Base-by-base conservation (phyloP, 164 flowering plant species). In the Magnolia sinica region DNA sequence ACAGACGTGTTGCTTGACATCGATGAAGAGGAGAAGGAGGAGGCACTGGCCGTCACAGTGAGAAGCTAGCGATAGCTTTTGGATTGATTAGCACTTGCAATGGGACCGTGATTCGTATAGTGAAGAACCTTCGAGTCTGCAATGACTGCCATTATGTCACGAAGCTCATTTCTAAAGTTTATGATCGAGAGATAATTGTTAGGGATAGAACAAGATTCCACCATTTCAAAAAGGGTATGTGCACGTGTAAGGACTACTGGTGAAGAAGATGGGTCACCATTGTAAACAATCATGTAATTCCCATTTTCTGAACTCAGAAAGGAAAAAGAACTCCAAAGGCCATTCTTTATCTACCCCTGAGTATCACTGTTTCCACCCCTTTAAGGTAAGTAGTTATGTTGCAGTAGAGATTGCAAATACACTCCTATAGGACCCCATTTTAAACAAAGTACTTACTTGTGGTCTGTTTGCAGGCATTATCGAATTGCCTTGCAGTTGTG, bases 141-240 rank as follows among this genome's bases (percentile, higher is more conserved):
- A 74, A 45, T 14, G 88, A 86, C 45, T 86, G 88, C 63, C 88
- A 86, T 72, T 78, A 81, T 68, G 86, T 84, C 3, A 80, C 73
- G 11, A 86, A 84, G 72, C 52, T 86, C 69, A 86, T 86, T 19
- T 84, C 88, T 7, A 79, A 24, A 76, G 73, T 86, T 67, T 81
- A 79, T n/a, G 51, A 68, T 11, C 78, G 88, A 50, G 88, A 84
- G 71, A 81, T 86, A 23, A 49, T 84, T 9, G 80, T 84, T 71
- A 71, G 88, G 19, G 88, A 86, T 66, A 77, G 88, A n/a, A 84
- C 79, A 70, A 85, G 88, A 9, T 86, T 84, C 81, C 88, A 86
- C 68, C 72, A 74, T 55, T 84, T 86, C 78, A 81, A 24, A 61
- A 73, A 78, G 27, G 86, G 85, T 9, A 69, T 19, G 58, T 86